Percentiles rank a stretch among this genome's conserved stretches.
These are phyloP conservation scores for Syzygium syzygioides DNA, from an alignment of 441 rosid genomes.

Conservation along the genomic window DNA sequence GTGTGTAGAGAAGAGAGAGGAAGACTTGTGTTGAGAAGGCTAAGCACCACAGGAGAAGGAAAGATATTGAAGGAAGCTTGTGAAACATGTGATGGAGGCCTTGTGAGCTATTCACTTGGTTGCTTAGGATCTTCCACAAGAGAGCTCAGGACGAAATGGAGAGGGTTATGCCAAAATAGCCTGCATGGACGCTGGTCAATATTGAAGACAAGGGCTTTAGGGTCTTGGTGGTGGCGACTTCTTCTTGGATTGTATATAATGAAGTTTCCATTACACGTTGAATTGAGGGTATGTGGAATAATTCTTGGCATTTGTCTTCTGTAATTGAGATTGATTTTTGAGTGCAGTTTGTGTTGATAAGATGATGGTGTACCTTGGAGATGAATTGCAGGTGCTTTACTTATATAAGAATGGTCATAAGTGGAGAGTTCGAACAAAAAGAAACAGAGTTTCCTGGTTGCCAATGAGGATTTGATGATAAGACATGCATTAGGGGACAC, in stretches of 20 bases:
- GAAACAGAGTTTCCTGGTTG: background rate
- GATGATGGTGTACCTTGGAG: background rate
- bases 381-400: background rate
- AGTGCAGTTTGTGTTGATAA: background rate
- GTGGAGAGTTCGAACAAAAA: background rate
- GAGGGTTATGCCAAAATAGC: slow-evolving; percentile 35
- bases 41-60: slow-evolving; percentile 24
- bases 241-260: background rate
- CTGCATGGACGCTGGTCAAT: slow-evolving; percentile 32
- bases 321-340: background rate
- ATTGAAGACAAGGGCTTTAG: slow-evolving; percentile 18
- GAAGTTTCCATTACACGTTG: slow-evolving; percentile 7
- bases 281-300: background rate
- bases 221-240: background rate
- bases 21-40: slow-evolving; percentile 17
- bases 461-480: background rate
- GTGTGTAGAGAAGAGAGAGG: slow-evolving; percentile 20
- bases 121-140: slow-evolving; percentile 35
- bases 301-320: slow-evolving; percentile 5
- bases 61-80: slow-evolving; percentile 19
- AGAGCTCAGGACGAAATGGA: slow-evolving; percentile 35
- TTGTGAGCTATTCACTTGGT: slow-evolving; percentile 12
- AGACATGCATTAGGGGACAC: background rate
- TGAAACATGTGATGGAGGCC: slow-evolving; percentile 3
- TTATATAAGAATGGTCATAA: background rate